Base-by-base conservation (phyloP, 2,329 filamentous ascomycete species). In the Nemania sp. region DNA sequence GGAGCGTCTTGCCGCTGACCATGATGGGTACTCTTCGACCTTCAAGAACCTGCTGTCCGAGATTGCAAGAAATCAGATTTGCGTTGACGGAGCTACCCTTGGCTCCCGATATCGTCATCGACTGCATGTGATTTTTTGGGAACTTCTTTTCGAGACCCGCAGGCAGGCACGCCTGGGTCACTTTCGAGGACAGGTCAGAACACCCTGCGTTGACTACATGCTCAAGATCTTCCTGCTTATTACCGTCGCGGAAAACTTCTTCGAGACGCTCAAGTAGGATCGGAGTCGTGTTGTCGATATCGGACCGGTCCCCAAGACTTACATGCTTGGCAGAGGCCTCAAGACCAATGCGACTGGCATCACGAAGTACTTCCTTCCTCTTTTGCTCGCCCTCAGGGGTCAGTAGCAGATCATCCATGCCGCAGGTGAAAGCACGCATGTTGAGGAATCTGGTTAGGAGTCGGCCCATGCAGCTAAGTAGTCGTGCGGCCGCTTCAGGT, bases 91-190 rank as follows among this genome's bases (percentile, higher is more conserved):
- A 85, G 62, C 89, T 92, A 78, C 96, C 96, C 83, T 99, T 99
- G 59, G 96, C 96, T 79, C 96, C 96, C 64, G 96, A 98, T 15
- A 91, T 92, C 24, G 96, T 99, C 96, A 99, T 99, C 72, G 93
- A 90, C 84, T 99, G 96, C 95, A 99, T 99, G 81, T 98, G 95
- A 77, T 99, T 99, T 77, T 91, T 92, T 0, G 96, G 96, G 80
- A 99, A 99, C 7, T 92, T 89, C 81, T 98, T 99, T 75, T 93
- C 90, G 29, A 99, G 87, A 49, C 93, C 93, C 22, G 84, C 82
- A 0, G 96, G 96, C 72, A 99, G 86, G 80, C 94, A 97, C 1
- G 88, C 87, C 54, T 85, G 85, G 10, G 94, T 97, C 52, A 98
- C 90, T 0, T 85, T 87, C 18, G 92, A 90, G 3, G 95, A 98